Evolutionary conservation across 2,329 filamentous ascomycete genomes (phyloP), one percentile per base, ranked within the genome.

Genomic region (Coniochaeta sp.): DNA sequence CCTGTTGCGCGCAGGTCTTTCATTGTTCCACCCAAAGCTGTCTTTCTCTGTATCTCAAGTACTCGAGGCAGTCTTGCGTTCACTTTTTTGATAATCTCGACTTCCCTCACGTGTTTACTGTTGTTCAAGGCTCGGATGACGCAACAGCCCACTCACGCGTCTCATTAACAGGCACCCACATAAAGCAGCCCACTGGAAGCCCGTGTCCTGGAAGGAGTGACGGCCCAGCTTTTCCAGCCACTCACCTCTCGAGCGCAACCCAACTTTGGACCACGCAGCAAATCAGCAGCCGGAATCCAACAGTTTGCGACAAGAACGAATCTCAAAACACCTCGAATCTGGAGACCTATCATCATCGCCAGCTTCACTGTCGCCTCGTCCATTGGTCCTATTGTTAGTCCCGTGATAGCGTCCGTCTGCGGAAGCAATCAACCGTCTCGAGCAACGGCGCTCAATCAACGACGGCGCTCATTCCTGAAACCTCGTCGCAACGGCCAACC

Each of bases 281-380:
- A 82, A 82, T 82, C 81, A 83, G 76, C 76, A 73, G 73, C 68
- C 73, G 73, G 71, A 70, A 68, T 72, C 71, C 72, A 67, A 75
- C 72, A 71, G 54, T 69, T 68, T 67, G 56, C 56, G 38, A 58
- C 56, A 8, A n/a, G 11, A 14, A 67, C 66, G 69, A 66, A 63
- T 58, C 61, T 62, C 59, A 68, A 69, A 68, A 69, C 71, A 71
- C 68, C 69, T 65, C 70, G 66, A 67, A 67, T 68, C 65, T 59
- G 67, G 67, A 77, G 69, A 76, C 80, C 81, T 83, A 82, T 83
- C 79, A 82, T 70, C 72, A 72, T 76, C 74, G 69, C 69, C 68
- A 79, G 68, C 74, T 67, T 73, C 70, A 62, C 63, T 68, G 66
- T 79, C 71, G 70, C 65, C 66, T 59, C 72, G 72, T 72, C 68